Conservation (phyloP, 2,329 filamentous ascomycete species). For the Zopfia rhizophila region DNA sequence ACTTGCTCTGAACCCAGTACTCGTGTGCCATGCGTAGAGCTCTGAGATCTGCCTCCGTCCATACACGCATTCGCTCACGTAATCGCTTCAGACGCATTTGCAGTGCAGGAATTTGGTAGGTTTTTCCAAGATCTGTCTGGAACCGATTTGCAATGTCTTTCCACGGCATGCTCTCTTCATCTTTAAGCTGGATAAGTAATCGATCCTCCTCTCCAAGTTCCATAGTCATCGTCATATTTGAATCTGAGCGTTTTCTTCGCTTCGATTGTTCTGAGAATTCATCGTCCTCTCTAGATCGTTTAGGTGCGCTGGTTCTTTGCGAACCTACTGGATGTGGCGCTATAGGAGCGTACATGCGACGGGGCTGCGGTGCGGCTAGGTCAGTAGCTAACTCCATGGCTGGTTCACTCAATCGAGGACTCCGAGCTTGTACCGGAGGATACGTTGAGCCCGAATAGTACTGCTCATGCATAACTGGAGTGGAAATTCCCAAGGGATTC, state of each 20-base stretch:
- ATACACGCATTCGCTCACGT: constrained; percentile 61
- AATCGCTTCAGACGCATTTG: constrained; percentile 66
- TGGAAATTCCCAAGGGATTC: constrained; percentile 53
- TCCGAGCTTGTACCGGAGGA: constrained; percentile 37
- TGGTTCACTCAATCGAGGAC: constrained; percentile 46
- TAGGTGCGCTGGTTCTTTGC: constrained; percentile 42
- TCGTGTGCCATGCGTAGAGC: constrained; percentile 62
- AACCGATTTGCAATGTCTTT: constrained; percentile 65
- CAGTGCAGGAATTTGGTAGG: constrained; percentile 62
- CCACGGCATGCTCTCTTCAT: constrained; percentile 64
- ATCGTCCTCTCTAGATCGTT: constrained; percentile 53
- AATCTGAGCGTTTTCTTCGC: constrained; percentile 55
- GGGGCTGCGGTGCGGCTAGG: constrained; percentile 50
- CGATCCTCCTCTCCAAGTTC: constrained; percentile 63
- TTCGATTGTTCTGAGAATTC: constrained; percentile 45
- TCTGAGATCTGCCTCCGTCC: constrained; percentile 62
- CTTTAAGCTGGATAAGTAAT: constrained; percentile 61
- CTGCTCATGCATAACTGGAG: constrained; percentile 35
- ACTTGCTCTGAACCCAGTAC: constrained; percentile 64
- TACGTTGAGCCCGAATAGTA: constrained; percentile 41
- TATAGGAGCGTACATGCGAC: constrained; percentile 55
- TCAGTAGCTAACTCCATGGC: constrained; percentile 40
- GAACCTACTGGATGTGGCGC: constrained; percentile 54
- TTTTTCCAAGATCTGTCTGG: constrained; percentile 59
- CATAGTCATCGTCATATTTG: constrained; percentile 41